Evolutionary conservation across 73 alveolate genomes (phyloP).

Genomic region (Strombidium stylifer): DNA sequence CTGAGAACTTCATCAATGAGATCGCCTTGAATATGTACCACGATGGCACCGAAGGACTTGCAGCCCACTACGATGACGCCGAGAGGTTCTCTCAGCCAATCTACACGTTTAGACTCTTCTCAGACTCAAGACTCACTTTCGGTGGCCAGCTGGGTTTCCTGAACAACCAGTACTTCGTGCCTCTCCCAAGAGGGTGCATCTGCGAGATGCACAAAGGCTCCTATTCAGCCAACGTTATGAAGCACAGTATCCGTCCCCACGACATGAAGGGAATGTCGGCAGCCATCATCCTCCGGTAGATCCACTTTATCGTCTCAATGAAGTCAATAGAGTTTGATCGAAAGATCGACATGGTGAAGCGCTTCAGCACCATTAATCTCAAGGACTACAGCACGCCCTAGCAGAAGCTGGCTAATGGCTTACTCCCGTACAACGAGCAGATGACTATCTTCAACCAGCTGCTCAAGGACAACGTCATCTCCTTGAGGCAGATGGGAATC

Average conservation of each 20-base stretch:
- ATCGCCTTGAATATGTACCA: slow-evolving; percentile 84
- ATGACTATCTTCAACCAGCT: too few species aligned
- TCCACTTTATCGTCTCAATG: slow-evolving; percentile 67
- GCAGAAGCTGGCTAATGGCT: too few species aligned
- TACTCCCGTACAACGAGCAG: too few species aligned
- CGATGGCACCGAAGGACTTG: slow-evolving; percentile 94
- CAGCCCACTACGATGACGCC: slow-evolving; percentile 91
- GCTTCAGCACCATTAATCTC: too few species aligned
- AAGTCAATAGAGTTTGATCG: too few species aligned
- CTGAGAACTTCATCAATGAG: slow-evolving; percentile 70
- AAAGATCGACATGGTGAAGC: too few species aligned
- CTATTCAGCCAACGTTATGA: slow-evolving; percentile 74
- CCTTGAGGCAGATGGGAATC: too few species aligned
- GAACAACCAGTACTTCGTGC: slow-evolving; percentile 69
- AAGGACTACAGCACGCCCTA: too few species aligned
- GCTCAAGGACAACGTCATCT: too few species aligned
- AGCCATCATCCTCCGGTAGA: slow-evolving; percentile 62
- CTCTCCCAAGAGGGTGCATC: slow-evolving; percentile 78
- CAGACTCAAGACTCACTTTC: slow-evolving; percentile 80
- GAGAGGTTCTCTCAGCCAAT: slow-evolving; percentile 78
- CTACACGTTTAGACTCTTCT: slow-evolving; percentile 71
- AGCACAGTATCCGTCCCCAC: slow-evolving; percentile 77
- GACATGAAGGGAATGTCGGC: slow-evolving; percentile 78
- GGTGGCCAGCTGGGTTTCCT: slow-evolving; percentile 86
- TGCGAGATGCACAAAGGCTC: slow-evolving; percentile 61